phyloP scores from a whole-genome alignment of 2,329 filamentous ascomycete species.

The Aspergillus pseudoglaucus region DNA sequence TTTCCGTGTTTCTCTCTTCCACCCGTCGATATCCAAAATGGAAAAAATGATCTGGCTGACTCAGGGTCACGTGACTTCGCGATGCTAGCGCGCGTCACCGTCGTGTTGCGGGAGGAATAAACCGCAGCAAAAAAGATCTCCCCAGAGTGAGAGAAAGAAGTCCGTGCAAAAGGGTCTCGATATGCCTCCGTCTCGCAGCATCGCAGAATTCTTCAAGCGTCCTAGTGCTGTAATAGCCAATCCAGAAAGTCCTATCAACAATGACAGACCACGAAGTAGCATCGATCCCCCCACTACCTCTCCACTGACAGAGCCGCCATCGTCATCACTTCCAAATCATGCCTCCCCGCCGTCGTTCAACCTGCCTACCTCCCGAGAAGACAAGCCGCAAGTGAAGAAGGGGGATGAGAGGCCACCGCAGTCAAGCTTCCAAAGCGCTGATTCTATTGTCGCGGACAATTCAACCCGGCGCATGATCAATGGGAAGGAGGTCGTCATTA shows the following conservation, averaged over 20 bases:
- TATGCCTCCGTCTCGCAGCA: conserved; percentile 26
- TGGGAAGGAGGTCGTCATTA: conserved; percentile 51
- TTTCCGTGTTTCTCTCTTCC: too few relatives aligned
- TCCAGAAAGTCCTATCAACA: conserved; percentile 1
- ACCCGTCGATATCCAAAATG: background rate
- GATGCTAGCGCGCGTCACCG: conserved; percentile 7
- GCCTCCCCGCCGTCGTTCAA: conserved; percentile 7
- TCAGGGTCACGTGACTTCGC: conserved; percentile 14
- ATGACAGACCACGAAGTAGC: background rate
- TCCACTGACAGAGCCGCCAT: conserved; percentile 20
- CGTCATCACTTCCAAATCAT: conserved; percentile 12
- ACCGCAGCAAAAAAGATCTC: background rate
- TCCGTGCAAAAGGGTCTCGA: conserved; percentile 3
- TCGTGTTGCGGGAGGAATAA: background rate
- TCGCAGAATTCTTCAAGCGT: conserved; percentile 45
- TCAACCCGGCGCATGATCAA: conserved; percentile 51
- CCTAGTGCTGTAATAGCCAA: conserved; percentile 15
- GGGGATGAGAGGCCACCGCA: background rate
- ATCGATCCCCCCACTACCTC: conserved; percentile 18
- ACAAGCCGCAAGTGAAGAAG: background rate
- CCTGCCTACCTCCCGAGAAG: background rate
- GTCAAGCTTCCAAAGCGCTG: conserved; percentile 15
- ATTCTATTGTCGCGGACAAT: conserved; percentile 6
- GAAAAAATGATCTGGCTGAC: background rate
- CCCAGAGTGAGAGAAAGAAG: background rate